A percentile compares a stretch with the other conserved stretches of the same genome.
Evolutionary conservation across 805 yeast species (phyloP).

Genomic region (Monosporozyma servazzii): DNA sequence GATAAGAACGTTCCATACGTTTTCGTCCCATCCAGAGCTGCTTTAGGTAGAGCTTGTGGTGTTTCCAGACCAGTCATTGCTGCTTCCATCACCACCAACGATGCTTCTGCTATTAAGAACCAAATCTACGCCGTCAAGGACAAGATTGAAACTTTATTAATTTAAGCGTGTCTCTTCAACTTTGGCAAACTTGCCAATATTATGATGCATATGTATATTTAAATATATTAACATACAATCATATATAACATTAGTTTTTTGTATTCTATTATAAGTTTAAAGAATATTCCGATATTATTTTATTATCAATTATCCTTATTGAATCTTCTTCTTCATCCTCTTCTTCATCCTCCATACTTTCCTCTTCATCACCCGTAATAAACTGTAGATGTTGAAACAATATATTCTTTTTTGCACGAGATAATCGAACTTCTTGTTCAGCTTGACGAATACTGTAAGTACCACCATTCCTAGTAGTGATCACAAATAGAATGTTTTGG

Average conservation of each 20-base stretch:
- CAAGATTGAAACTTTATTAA: constrained; percentile 95
- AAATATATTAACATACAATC: neutral
- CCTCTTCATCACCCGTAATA: constrained; percentile 2
- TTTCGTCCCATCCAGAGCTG: constrained; percentile 96
- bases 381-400: constrained; percentile 1
- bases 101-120: constrained; percentile 93
- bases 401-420: neutral
- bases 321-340: neutral
- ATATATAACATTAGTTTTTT: neutral
- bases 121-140: constrained; percentile 97
- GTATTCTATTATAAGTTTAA: neutral
- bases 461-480: constrained; percentile 5
- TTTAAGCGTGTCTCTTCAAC: constrained; percentile 37
- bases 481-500: neutral
- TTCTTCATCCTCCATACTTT: constrained; percentile 1
- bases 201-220: neutral
- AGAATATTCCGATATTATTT: constrained; percentile 1
- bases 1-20: constrained; percentile 99
- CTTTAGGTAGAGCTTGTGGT: constrained; percentile 99
- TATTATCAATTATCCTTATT: constrained; percentile 6
- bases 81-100: constrained; percentile 96
- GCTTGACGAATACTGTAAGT: neutral
- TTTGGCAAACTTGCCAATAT: neutral
- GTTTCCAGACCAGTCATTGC: constrained; percentile 99
- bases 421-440: neutral